phyloP scores from a whole-genome alignment of 768 basidiomycete genomes.

The Pulveroboletus sp. region DNA sequence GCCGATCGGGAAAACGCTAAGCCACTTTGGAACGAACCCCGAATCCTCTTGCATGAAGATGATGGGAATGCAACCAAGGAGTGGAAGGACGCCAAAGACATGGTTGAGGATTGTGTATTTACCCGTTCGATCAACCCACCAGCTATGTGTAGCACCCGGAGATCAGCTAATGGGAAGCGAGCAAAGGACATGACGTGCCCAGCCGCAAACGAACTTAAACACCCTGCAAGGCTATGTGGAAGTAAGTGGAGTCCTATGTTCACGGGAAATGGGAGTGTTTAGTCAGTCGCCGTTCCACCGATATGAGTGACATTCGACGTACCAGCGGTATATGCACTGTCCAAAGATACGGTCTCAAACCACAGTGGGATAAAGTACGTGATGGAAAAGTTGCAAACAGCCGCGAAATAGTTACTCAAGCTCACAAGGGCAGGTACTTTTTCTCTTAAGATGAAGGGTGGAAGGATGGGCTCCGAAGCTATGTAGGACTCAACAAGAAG shows the following conservation, averaged over 20 bases:
- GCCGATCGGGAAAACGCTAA: constrained; percentile 15
- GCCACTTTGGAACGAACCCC: constrained; percentile 4
- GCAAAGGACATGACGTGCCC: background rate
- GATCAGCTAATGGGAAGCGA: background rate
- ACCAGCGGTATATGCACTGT: constrained; percentile 11
- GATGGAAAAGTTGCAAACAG: constrained; percentile 11
- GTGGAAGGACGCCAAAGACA: constrained; percentile 10
- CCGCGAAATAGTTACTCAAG: constrained; percentile 7
- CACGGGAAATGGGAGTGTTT: background rate
- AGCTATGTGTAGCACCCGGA: background rate
- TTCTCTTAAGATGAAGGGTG: constrained; percentile 3
- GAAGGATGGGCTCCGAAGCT: constrained; percentile 10
- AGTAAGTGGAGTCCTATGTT: constrained; percentile 11
- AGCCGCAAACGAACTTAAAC: constrained; percentile 7
- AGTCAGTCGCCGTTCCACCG: background rate
- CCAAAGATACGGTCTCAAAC: constrained; percentile 13
- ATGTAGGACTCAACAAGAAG: constrained; percentile 3
- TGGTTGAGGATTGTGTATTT: constrained; percentile 8
- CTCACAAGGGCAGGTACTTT: constrained; percentile 5
- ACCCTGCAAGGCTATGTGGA: constrained; percentile 12
- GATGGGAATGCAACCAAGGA: constrained; percentile 10
- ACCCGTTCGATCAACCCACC: constrained; percentile 9
- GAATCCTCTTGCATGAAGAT: constrained; percentile 8
- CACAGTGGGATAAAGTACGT: constrained; percentile 15
- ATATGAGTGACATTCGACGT: background rate